Conservation (phyloP, 2,329 filamentous ascomycete genomes). For the Fusarium sp. region DNA sequence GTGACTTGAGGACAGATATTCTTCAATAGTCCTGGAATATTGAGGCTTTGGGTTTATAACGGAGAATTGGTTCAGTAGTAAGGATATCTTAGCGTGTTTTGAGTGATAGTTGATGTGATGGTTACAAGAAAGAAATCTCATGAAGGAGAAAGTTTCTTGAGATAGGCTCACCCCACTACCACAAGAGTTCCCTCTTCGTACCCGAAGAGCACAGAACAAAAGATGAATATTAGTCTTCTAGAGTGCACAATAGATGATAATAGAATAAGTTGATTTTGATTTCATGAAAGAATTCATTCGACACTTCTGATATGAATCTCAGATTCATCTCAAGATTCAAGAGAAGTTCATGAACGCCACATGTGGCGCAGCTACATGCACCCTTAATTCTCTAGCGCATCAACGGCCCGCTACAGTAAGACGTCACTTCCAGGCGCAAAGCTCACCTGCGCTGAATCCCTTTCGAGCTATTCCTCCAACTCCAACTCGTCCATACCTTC, state of each 20-base stretch:
- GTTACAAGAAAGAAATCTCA: slow-evolving; percentile 1
- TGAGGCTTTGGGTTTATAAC: not conserved
- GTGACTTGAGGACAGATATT: not conserved
- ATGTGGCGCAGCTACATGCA: slow-evolving; percentile 34
- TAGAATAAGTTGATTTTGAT: not conserved
- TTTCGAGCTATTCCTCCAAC: slow-evolving; percentile 31
- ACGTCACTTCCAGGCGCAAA: slow-evolving; percentile 36
- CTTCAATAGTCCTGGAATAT: not conserved
- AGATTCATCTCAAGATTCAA: not conserved
- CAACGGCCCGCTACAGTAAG: slow-evolving; percentile 15
- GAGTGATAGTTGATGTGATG: not conserved
- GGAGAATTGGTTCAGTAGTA: not conserved
- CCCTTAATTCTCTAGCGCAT: slow-evolving; percentile 7
- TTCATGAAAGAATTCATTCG: not conserved
- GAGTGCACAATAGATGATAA: too few relatives aligned
- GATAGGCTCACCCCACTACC: slow-evolving; percentile 18
- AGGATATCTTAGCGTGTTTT: not conserved
- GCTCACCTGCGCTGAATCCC: slow-evolving; percentile 15
- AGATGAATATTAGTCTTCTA: too few relatives aligned
- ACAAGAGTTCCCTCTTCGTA: not conserved
- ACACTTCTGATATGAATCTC: not conserved
- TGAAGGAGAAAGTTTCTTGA: slow-evolving; percentile 12
- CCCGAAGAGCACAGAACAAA: too few relatives aligned
- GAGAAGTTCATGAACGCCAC: slow-evolving; percentile 15
- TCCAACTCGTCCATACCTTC: slow-evolving; percentile 34